Conservation (phyloP, 805 yeast species). For the Ogataea salicorniae region DNA sequence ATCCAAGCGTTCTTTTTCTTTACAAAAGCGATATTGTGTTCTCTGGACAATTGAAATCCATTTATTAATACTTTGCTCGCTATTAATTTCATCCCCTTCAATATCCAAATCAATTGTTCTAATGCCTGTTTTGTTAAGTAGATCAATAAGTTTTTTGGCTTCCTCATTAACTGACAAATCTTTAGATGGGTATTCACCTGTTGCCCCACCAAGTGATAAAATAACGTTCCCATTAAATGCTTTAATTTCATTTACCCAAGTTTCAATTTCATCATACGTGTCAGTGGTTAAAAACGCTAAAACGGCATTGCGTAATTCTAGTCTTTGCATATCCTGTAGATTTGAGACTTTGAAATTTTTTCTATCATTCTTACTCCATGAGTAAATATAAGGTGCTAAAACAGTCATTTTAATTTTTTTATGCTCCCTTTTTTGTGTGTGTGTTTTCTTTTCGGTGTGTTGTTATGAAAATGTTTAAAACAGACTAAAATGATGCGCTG, state of each 20-base stretch:
- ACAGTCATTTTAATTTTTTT: slow-evolving; percentile 15
- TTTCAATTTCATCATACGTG: slow-evolving; percentile 21
- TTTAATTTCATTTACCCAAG: slow-evolving; percentile 22
- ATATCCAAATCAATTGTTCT: slow-evolving; percentile 27
- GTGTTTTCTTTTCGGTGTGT: not conserved
- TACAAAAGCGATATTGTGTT: slow-evolving; percentile 2
- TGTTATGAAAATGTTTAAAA: not conserved
- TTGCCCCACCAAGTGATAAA: slow-evolving; percentile 30
- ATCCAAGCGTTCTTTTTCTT: slow-evolving; percentile 4
- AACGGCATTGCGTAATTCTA: slow-evolving; percentile 17
- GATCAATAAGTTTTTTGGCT: slow-evolving; percentile 6
- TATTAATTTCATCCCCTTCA: slow-evolving; percentile 21
- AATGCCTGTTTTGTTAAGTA: slow-evolving; percentile 15
- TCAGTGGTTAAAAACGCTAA: slow-evolving; percentile 25
- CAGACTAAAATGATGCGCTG: no score
- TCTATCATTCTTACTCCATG: slow-evolving; percentile 23
- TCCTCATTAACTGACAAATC: slow-evolving; percentile 11
- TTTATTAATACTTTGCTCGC: slow-evolving; percentile 4
- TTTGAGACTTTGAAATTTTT: slow-evolving; percentile 13
- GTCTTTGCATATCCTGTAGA: slow-evolving; percentile 12
- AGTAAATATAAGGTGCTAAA: slow-evolving; percentile 28
- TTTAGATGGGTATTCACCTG: slow-evolving; percentile 22
- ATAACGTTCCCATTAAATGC: slow-evolving; percentile 18
- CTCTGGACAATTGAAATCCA: slow-evolving; percentile 13
- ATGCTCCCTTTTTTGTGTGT: no score